Conservation (phyloP, 1,284 basidiomycete species). For the Pyrrhoderma noxium region DNA sequence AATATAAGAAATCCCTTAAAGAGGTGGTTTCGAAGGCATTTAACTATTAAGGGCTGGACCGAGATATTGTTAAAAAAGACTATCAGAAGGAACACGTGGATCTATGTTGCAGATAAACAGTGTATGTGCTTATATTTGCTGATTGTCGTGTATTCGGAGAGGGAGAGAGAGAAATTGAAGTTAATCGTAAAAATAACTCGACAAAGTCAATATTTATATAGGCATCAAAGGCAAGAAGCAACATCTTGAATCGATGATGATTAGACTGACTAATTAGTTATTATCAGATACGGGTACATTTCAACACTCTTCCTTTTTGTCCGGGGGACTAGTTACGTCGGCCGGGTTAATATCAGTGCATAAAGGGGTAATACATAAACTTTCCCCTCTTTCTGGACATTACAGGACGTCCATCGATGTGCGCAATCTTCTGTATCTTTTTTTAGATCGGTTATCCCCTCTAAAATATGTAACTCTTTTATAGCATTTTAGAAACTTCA, state of each 20-base stretch:
- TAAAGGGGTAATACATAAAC: slow-evolving; percentile 53
- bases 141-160: too few relatives aligned
- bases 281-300: slow-evolving; percentile 47
- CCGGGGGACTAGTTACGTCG: slow-evolving; percentile 54
- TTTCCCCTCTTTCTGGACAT: slow-evolving; percentile 65
- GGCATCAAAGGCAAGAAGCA: slow-evolving; percentile 51
- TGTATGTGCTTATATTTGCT: slow-evolving; percentile 2
- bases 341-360: slow-evolving; percentile 65
- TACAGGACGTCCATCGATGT: slow-evolving; percentile 38
- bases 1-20: slow-evolving; percentile 28
- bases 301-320: slow-evolving; percentile 63
- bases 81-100: slow-evolving; percentile 58
- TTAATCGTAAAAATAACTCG: neutral
- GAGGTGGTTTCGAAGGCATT: slow-evolving; percentile 5
- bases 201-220: slow-evolving; percentile 59
- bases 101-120: slow-evolving; percentile 45
- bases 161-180: too few relatives aligned
- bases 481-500: slow-evolving; percentile 61
- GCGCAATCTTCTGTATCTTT: slow-evolving; percentile 10
- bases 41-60: slow-evolving; percentile 10
- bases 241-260: neutral
- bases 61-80: slow-evolving; percentile 48
- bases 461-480: neutral
- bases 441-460: too few relatives aligned
- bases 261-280: neutral